Evolutionary conservation across 2,329 filamentous ascomycete genomes (phyloP), one percentile per base, ranked within the genome.

Genomic region (Byssochlamys sp.): DNA sequence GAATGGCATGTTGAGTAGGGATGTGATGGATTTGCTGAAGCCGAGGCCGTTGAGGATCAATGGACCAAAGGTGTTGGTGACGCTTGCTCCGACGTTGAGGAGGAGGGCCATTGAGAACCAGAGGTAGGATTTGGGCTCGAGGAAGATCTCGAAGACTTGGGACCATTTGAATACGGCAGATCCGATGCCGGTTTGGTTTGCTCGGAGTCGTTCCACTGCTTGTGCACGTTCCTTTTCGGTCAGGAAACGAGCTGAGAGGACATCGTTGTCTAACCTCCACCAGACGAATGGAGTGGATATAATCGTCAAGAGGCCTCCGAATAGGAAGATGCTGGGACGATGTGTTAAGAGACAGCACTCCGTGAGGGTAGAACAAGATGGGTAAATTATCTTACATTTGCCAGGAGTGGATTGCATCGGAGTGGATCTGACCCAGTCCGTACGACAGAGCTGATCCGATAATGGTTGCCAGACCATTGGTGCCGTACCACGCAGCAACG

Each of bases 1-100:
- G 59, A 87, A 87, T 0, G 85, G 85, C 61, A 88, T 87, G 66
- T 85, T 87, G 19, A 88, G 76, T 3, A 88, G 72, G 3, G 80
- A 83, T 0, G 83, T 82, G 2, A 64, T 74, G 68, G 79, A 82
- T 56, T 81, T 80, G 67, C 84, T 78, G 60, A 81, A 85, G 0
- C 83, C 83, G 1, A 88, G 76, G 0, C 83, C 83, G 6, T 73
- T 74, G 3, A 88, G 69, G 57, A 88, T 86, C 7, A 87, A 71
- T 0, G 85, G 84, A 0, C 84, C 84, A 58, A 88, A 88, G 1
- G 80, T 84, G 66, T 83, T 86, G 25, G 81, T 82, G 1, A 87
- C 84, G 10, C 77, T 75, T 1, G 84, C 82, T 0, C 83, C 83
- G n/a, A 86, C 79, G 65, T 87, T 88, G 55, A 86, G 78, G 24